These are phyloP conservation scores for Claviceps digitariae DNA, from an alignment of 2,329 filamentous ascomycete genomes.

Conservation along the genomic window DNA sequence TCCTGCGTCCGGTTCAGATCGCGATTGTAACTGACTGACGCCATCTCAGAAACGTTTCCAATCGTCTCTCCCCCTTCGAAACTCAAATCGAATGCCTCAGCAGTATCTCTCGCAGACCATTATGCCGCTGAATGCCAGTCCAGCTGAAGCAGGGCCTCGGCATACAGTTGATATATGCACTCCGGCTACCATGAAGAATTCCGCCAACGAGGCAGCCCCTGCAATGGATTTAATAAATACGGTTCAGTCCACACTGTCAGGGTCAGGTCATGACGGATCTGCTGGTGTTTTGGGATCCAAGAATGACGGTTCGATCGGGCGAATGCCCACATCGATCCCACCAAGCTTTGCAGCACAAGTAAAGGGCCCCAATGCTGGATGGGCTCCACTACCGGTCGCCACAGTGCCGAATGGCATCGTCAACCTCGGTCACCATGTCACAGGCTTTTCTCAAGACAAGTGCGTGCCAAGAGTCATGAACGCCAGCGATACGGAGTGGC, in stretches of 20 bases:
- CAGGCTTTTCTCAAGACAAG: slow-evolving; percentile 26
- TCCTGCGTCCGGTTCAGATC: not conserved
- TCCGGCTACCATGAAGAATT: slow-evolving; percentile 11
- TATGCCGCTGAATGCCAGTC: slow-evolving; percentile 26
- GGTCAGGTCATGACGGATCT: slow-evolving; percentile 11
- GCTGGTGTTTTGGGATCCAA: not conserved
- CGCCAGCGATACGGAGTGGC: slow-evolving; percentile 31
- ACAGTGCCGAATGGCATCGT: slow-evolving; percentile 21
- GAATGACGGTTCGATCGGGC: slow-evolving; percentile 20
- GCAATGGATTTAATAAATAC: slow-evolving; percentile 39
- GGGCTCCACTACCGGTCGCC: slow-evolving; percentile 20
- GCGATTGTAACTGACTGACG: slow-evolving; percentile 9
- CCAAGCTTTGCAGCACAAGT: slow-evolving; percentile 42
- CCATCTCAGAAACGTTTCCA: slow-evolving; percentile 38
- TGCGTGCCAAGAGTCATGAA: slow-evolving; percentile 36
- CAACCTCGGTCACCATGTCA: slow-evolving; percentile 27
- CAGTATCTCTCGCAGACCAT: slow-evolving; percentile 20
- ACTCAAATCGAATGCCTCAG: slow-evolving; percentile 23
- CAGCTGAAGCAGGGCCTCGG: slow-evolving; percentile 21
- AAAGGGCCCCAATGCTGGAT: slow-evolving; percentile 36
- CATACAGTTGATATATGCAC: slow-evolving; percentile 21
- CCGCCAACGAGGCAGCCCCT: slow-evolving; percentile 16
- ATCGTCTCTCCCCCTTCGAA: slow-evolving; percentile 36
- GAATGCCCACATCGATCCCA: slow-evolving; percentile 47
- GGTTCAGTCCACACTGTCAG: slow-evolving; percentile 7